Evolutionary conservation across 75 land plant species (phyloP).

Genomic region (Sequoia sempervirens): DNA sequence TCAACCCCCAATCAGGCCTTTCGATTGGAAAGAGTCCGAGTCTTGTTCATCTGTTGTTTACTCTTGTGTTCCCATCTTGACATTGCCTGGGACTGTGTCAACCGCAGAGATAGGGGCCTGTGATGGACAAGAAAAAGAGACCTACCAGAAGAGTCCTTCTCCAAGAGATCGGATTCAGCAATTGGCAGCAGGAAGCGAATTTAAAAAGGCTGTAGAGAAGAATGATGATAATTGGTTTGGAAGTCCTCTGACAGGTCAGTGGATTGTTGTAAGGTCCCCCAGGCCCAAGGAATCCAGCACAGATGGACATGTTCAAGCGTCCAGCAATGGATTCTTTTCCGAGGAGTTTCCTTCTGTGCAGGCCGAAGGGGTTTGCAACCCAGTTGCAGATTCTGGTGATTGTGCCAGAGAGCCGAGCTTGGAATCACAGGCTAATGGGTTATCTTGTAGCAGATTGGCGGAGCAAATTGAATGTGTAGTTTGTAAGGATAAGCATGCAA

Average conservation of each 20-base stretch:
- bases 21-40: neutral
- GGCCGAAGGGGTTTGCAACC: neutral
- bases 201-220: neutral
- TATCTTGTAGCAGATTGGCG: neutral
- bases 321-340: neutral
- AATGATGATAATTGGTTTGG: neutral
- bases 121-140: neutral
- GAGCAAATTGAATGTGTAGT: neutral
- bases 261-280: conserved; percentile 2
- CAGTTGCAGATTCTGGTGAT: neutral
- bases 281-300: neutral
- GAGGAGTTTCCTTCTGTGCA: neutral
- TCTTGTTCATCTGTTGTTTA: neutral
- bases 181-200: neutral
- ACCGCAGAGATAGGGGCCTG: too few species aligned
- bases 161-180: neutral
- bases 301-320: neutral
- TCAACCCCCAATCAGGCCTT: neutral
- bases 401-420: neutral
- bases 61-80: neutral
- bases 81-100: neutral
- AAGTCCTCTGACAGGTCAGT: neutral
- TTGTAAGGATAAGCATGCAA: neutral
- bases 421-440: neutral
- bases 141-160: neutral